Evolutionary conservation across 176 grass and related monocot genomes (phyloP).

Genomic region (Paspalum vaginatum): DNA sequence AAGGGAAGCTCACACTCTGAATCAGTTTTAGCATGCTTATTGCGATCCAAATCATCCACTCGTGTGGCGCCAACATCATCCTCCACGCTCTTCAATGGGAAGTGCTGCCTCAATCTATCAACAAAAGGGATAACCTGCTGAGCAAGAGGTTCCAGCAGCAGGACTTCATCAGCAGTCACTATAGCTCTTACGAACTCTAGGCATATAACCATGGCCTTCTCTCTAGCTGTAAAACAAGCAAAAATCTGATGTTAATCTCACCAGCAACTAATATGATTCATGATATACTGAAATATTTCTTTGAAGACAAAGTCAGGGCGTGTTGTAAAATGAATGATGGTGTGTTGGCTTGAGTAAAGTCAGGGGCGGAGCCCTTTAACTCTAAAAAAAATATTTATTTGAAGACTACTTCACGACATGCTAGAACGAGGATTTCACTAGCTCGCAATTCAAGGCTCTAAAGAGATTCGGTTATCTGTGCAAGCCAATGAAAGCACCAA

Average conservation of each 20-base stretch:
- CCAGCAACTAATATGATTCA: not conserved
- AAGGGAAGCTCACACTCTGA: slow-evolving; percentile 61
- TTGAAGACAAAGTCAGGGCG: too few relatives aligned
- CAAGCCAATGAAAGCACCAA: not conserved
- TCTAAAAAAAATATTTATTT: too few relatives aligned
- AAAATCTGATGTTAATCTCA: not conserved
- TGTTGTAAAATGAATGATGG: too few relatives aligned
- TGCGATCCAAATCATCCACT: slow-evolving; percentile 24
- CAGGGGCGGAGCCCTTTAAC: too few relatives aligned
- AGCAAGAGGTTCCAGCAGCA: slow-evolving; percentile 73
- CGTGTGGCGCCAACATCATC: slow-evolving; percentile 25
- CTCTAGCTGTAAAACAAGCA: slow-evolving; percentile 55
- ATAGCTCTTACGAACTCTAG: slow-evolving; percentile 75
- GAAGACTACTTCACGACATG: too few relatives aligned
- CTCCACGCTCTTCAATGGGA: slow-evolving; percentile 51
- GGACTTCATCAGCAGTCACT: slow-evolving; percentile 72
- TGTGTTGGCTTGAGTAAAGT: too few relatives aligned
- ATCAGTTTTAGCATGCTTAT: not conserved
- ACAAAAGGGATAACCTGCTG: slow-evolving; percentile 82
- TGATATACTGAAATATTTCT: not conserved
- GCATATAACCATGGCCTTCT: slow-evolving; percentile 74
- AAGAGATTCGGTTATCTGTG: too few relatives aligned
- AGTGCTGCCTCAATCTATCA: slow-evolving; percentile 62
- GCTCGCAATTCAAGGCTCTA: not conserved
- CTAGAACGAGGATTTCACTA: not conserved